Percentiles rank a stretch among this genome's conserved stretches.
These are phyloP conservation scores for Francoa sonchifolia DNA, from an alignment of 441 rosid genomes.

Conservation along the genomic window DNA sequence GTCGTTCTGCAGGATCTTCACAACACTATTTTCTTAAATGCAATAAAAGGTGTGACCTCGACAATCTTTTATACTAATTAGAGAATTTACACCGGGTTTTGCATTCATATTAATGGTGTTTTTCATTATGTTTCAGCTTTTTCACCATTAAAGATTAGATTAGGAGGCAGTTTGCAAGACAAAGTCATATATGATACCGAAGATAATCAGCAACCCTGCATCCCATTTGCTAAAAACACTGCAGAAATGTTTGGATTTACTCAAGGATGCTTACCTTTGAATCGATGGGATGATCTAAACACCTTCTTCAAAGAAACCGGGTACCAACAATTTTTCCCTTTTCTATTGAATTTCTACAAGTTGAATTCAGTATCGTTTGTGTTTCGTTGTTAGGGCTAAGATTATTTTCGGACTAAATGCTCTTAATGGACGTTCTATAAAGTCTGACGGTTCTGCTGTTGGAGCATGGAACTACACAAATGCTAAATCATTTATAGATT, in stretches of 20 bases:
- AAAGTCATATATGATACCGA: slow-evolving; percentile 54
- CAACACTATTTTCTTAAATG: slow-evolving; percentile 52
- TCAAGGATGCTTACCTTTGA: slow-evolving; percentile 64
- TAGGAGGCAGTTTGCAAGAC: slow-evolving; percentile 92
- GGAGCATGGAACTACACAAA: slow-evolving; percentile 80
- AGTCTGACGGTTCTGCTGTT: slow-evolving; percentile 32
- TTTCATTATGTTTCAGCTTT: slow-evolving; percentile 42
- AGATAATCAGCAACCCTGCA: slow-evolving; percentile 41
- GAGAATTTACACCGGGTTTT: neutral
- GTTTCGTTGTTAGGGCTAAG: slow-evolving; percentile 42
- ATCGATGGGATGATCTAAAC: slow-evolving; percentile 82
- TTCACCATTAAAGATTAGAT: slow-evolving; percentile 79
- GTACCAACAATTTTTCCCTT: slow-evolving; percentile 21
- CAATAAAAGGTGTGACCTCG: slow-evolving; percentile 53
- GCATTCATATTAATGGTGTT: neutral
- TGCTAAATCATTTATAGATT: slow-evolving; percentile 66
- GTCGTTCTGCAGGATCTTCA: slow-evolving; percentile 47
- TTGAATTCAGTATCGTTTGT: neutral
- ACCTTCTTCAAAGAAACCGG: slow-evolving; percentile 56
- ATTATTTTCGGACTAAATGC: slow-evolving; percentile 82
- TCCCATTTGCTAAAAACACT: slow-evolving; percentile 42
- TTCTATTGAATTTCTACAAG: neutral
- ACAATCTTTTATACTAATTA: too few species aligned
- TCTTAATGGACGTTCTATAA: slow-evolving; percentile 42
- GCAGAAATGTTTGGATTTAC: slow-evolving; percentile 63